phyloP scores from a whole-genome alignment of 2,329 filamentous ascomycete genomes.

The Rutstroemia sp. region DNA sequence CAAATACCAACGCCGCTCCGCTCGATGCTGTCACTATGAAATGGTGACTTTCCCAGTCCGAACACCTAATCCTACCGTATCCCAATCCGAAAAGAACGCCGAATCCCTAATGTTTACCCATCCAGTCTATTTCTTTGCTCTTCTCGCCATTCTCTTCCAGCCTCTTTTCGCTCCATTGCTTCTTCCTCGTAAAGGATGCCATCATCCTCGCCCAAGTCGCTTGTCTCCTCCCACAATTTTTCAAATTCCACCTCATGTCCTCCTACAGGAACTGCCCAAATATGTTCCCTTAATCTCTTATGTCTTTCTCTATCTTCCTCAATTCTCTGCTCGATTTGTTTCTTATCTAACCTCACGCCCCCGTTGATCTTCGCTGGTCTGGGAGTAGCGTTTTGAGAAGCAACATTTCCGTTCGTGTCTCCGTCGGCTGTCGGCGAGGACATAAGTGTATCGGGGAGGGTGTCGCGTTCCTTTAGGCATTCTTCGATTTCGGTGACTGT shows the following conservation, averaged over 20 bases:
- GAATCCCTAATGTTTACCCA: no score
- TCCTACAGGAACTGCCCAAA: conserved; percentile 75
- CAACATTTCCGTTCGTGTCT: conserved; percentile 20
- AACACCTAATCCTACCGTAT: no score
- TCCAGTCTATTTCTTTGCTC: conserved; percentile 12
- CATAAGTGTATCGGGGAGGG: conserved; percentile 14
- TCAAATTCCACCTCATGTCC: conserved; percentile 52
- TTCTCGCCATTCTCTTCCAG: conserved; percentile 22
- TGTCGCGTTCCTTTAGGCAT: conserved; percentile 63
- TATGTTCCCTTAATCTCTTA: conserved; percentile 83
- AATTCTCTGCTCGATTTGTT: conserved; percentile 89
- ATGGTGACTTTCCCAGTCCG: no score
- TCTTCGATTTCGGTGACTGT: conserved; percentile 76
- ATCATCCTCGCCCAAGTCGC: conserved; percentile 83
- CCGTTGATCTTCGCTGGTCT: conserved; percentile 6
- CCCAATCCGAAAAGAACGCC: no score
- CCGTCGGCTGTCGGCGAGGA: conserved; percentile 10
- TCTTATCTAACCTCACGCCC: conserved; percentile 59
- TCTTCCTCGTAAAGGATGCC: conserved; percentile 72
- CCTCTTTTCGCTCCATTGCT: conserved; percentile 27
- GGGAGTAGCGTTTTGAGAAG: conserved; percentile 4
- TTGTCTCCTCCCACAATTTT: conserved; percentile 79
- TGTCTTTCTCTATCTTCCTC: conserved; percentile 95
- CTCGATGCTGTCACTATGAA: no score
- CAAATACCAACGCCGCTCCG: no score